Evolutionary conservation across 805 yeast species (phyloP), one percentile per base, ranked within the genome.

Genomic region (Helenozyma baotianmanensis): DNA sequence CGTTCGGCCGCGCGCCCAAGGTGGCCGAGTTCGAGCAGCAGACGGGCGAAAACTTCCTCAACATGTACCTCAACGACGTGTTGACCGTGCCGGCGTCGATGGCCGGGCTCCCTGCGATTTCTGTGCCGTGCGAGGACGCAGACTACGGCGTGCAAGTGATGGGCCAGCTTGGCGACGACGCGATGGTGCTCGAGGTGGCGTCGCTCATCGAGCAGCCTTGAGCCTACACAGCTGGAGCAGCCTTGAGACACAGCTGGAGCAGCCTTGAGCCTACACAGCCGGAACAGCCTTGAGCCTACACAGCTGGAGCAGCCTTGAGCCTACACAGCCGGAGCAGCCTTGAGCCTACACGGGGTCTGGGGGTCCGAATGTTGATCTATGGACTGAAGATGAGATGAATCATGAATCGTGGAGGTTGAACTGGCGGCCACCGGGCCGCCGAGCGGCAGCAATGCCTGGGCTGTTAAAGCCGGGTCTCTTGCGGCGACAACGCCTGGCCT

Each of bases 41-140:
- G 3, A 46, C 52, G 6, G 46, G 54, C 6, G 53, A 60, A 8
- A 62, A 71, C 26, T 72, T 82, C 3, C 65, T 82, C 4, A 76
- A 76, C 28, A 72, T 81, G 12, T 88, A 83, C 47, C 66, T 81
- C 33, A 84, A 87, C 54, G 99, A 92, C 56, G 76, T 83, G 0
- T 69, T 88, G 36, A 86, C 96, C 0, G 82, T 88, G 4, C 97
- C 98, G 0, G 83, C 92, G 25, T 88, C 95, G 1, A 59, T 94
- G 37, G 94, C 95, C 0, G 97, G 97, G 0, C 55, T 90, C 2
- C 99, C 99, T 1, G 76, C 95, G 0, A 69, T 90, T 9, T 73
- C 82, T 2, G 62, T 89, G 2, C 99, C 99, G 0, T 68, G 71
- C 46, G 48, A 42, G 5, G 37, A 37, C 2, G 49, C 49, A 2